Evolutionary conservation across 1,284 basidiomycete genomes (phyloP), one percentile per base, ranked within the genome.

Genomic region (Butyriboletus regius): DNA sequence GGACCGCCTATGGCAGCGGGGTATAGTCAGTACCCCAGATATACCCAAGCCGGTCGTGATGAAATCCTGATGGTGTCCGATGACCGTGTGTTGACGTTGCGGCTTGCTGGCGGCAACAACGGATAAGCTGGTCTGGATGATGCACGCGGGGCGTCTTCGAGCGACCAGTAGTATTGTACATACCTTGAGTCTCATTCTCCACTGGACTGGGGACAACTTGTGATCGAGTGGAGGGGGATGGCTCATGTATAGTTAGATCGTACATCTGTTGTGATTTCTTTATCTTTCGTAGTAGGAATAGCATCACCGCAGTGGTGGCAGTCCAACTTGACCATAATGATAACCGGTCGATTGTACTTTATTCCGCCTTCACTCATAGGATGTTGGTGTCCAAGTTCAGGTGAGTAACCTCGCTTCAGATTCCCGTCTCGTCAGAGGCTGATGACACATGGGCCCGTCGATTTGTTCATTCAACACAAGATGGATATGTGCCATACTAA

Each of bases 11-110:
- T 39, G 26, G 24, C 64, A 41, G 58, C 62, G 40, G 68, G 63
- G 42, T 74, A 74, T 56, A 65, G 68, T 22, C 69, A 69, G 54
- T 72, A 70, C 18, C 42, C 58, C 7, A 68, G 74, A 28, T 65
- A 75, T 52, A 67, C 70, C 22, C 76, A 76, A 54, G 72, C 76
- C 9, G 79, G 78, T 13, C 76, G 86, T 32, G 85, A 89, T 54
- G 86, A 90, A 67, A 87, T 89, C 60, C 67, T 89, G 51, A 79
- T 89, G 67, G 85, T 86, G 28, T 87, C 85, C 6, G 87, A 88
- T 60, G 87, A 88, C 68, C 79, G 83, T 28, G 81, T 89, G 49
- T 73, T 89, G 67, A 76, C 82, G 40, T 66, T 89, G 50, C 79
- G 81, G 45, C 46, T 68, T 29, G 18, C 47, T 51, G 45, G 49